Conservation (phyloP, 2,329 filamentous ascomycete genomes). For the Cladophialophora bantiana region DNA sequence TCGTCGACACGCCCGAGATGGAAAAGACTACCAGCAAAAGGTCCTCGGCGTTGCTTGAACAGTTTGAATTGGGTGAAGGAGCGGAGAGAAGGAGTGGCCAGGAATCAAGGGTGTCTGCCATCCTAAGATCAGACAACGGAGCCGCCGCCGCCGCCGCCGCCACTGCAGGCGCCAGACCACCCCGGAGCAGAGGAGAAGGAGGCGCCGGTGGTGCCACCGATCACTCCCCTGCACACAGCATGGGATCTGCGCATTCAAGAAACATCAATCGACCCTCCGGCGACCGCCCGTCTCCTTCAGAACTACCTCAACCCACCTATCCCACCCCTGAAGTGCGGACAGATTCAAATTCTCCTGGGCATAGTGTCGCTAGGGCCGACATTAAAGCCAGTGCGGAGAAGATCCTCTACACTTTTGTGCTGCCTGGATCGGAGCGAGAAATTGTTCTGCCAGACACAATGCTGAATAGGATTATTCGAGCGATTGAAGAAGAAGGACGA, state of each 20-base stretch:
- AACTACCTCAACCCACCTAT: conserved; percentile 60
- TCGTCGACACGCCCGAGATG: conserved; percentile 89
- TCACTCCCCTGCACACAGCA: conserved; percentile 46
- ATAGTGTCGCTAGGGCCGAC: conserved; percentile 85
- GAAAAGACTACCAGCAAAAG: conserved; percentile 82
- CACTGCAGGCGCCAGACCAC: conserved; percentile 27
- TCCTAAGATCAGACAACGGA: conserved; percentile 65
- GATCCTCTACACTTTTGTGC: conserved; percentile 96
- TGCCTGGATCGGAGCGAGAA: conserved; percentile 94
- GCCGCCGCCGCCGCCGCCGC: conserved; percentile 43
- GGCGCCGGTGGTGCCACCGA: conserved; percentile 25
- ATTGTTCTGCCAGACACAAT: conserved; percentile 91
- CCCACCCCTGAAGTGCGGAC: conserved; percentile 70
- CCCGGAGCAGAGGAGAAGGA: conserved; percentile 46
- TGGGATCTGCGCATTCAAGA: conserved; percentile 54
- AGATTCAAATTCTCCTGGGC: conserved; percentile 81
- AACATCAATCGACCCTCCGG: conserved; percentile 34
- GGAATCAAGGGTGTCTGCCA: conserved; percentile 90
- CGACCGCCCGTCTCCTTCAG: conserved; percentile 49
- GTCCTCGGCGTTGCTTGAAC: conserved; percentile 80
- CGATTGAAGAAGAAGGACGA: conserved; percentile 88
- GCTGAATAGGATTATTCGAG: conserved; percentile 80
- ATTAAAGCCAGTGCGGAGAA: conserved; percentile 94
- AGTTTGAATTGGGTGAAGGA: conserved; percentile 69
- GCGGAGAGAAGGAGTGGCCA: conserved; percentile 69